Conservation (phyloP, 441 rosid species). For the Daphne laureola region DNA sequence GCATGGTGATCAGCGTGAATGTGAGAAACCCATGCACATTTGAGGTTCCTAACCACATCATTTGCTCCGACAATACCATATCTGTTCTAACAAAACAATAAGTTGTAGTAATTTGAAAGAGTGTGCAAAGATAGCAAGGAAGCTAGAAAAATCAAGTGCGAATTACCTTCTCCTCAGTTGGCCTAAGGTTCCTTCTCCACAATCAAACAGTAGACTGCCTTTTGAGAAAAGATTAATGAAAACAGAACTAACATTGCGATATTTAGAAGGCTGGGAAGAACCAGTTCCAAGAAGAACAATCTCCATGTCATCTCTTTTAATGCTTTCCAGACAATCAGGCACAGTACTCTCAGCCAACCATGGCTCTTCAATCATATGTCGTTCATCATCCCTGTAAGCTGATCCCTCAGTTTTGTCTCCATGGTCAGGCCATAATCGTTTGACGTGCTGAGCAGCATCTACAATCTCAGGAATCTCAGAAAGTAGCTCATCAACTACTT, state of each 20-base stretch:
- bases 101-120: not conserved
- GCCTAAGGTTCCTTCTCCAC: constrained; percentile 91
- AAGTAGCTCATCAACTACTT: constrained; percentile 49
- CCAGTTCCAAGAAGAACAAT: constrained; percentile 79
- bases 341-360: constrained; percentile 45
- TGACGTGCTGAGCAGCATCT: constrained; percentile 67
- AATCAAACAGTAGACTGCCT: too few species aligned
- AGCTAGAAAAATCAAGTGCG: not conserved
- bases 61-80: constrained; percentile 70
- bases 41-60: constrained; percentile 44
- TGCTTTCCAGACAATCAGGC: constrained; percentile 68
- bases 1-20: constrained; percentile 95
- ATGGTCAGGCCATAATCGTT: too few species aligned
- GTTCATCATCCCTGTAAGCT: too few species aligned
- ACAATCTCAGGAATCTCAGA: constrained; percentile 67
- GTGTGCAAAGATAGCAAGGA: not conserved
- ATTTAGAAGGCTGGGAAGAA: constrained; percentile 87
- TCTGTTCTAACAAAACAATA: constrained; percentile 22
- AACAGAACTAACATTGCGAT: constrained; percentile 69
- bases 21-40: constrained; percentile 83
- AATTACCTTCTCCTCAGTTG: constrained; percentile 71
- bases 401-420: too few species aligned
- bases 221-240: constrained; percentile 60
- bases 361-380: constrained; percentile 54
- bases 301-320: constrained; percentile 73